Evolutionary conservation across 2,329 filamentous ascomycete genomes (phyloP).

Genomic region (Arthrocladium fulminans): DNA sequence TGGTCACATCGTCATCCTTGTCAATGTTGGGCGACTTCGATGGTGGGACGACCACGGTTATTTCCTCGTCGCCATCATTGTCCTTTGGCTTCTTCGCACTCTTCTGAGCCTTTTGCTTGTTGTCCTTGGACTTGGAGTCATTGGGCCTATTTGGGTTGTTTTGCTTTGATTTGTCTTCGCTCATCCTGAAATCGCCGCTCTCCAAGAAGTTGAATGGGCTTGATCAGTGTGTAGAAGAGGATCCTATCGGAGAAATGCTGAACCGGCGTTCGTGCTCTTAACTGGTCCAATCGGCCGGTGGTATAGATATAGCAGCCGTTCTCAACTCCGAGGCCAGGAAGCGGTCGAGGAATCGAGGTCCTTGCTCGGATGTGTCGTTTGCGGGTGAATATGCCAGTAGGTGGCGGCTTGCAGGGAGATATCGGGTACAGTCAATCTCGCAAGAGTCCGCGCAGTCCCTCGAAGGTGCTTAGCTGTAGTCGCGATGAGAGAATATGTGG

Average conservation of each 20-base stretch:
- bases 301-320: too few species aligned
- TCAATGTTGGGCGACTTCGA: conserved; percentile 58
- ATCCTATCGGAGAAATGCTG: background rate
- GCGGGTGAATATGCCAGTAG: background rate
- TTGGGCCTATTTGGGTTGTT: conserved; percentile 58
- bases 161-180: conserved; percentile 60
- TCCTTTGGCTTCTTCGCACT: conserved; percentile 53
- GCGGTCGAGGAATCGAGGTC: too few species aligned
- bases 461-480: too few species aligned
- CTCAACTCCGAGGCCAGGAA: too few species aligned
- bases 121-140: conserved; percentile 64
- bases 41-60: conserved; percentile 71
- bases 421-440: background rate
- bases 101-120: conserved; percentile 44
- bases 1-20: conserved; percentile 60
- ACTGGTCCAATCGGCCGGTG: too few species aligned
- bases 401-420: background rate
- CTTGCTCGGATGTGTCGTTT: too few species aligned
- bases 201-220: conserved; percentile 17
- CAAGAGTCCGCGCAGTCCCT: too few species aligned
- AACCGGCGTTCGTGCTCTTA: too few species aligned
- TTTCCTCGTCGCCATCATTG: conserved; percentile 66
- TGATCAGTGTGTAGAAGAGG: background rate
- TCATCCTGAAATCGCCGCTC: conserved; percentile 43
- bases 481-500: background rate